Evolutionary conservation across 306 rosid genomes (phyloP).

Genomic region (Quercus agrifolia): DNA sequence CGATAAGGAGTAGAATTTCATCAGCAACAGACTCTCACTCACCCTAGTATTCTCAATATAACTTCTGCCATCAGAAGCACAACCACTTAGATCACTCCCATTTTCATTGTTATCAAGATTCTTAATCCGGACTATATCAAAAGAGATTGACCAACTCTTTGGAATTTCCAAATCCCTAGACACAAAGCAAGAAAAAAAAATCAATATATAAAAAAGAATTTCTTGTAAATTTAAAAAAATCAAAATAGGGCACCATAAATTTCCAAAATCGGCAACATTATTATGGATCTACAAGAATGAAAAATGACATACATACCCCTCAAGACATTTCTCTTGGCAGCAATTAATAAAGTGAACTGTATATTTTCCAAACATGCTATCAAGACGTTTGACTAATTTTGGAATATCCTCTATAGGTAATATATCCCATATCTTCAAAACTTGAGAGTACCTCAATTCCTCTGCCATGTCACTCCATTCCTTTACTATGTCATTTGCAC

Average conservation of each 20-base stretch:
- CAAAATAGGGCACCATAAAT: not conserved
- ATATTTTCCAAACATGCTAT: conserved; percentile 48
- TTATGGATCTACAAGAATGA: not conserved
- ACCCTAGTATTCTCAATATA: conserved; percentile 79
- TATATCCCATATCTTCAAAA: conserved; percentile 72
- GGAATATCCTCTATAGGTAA: conserved; percentile 51
- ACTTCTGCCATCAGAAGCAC: conserved; percentile 43
- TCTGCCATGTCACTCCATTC: conserved; percentile 40
- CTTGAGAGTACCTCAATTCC: conserved; percentile 40
- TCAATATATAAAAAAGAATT: not conserved
- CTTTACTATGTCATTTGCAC: conserved; percentile 58
- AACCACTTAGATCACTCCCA: conserved; percentile 22
- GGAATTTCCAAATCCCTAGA: conserved; percentile 56
- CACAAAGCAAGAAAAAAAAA: not conserved
- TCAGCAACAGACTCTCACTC: conserved; percentile 68
- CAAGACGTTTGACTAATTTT: conserved; percentile 56
- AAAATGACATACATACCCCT: conserved; percentile 41
- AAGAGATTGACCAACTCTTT: conserved; percentile 40
- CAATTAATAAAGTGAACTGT: conserved; percentile 44
- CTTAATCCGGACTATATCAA: conserved; percentile 37
- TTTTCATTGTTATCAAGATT: conserved; percentile 21
- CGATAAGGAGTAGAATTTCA: conserved; percentile 75
- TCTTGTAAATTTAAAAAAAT: not conserved
- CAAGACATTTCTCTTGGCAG: conserved; percentile 50
- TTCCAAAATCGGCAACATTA: not conserved